phyloP scores from a whole-genome alignment of 2,329 filamentous ascomycete species.

The Sarocladium strictum region DNA sequence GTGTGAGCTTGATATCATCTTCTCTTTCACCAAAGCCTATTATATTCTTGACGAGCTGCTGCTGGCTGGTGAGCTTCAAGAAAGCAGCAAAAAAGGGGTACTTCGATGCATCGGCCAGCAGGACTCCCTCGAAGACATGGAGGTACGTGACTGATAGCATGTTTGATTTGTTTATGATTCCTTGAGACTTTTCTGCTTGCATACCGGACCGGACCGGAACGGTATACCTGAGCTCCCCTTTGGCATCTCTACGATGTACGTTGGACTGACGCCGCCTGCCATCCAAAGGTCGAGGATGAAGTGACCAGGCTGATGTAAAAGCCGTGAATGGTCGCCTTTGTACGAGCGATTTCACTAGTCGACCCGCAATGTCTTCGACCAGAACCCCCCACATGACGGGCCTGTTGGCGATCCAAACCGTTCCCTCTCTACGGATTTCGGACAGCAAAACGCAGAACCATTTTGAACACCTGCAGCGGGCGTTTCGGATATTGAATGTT shows the following conservation, averaged over 20 bases:
- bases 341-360: background rate
- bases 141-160: slow-evolving; percentile 60
- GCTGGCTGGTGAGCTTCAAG: slow-evolving; percentile 92
- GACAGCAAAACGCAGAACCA: background rate
- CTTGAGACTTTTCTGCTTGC: too few species aligned
- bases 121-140: slow-evolving; percentile 97
- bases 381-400: background rate
- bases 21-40: slow-evolving; percentile 99
- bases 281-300: slow-evolving; percentile 74
- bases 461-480: slow-evolving; percentile 3
- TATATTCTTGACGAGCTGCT: slow-evolving; percentile 97
- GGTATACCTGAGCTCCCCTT: background rate
- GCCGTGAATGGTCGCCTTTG: background rate
- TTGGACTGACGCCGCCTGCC: slow-evolving; percentile 14
- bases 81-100: slow-evolving; percentile 99
- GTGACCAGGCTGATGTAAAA: slow-evolving; percentile 81
- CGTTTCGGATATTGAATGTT: slow-evolving; percentile 10
- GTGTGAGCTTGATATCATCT: slow-evolving; percentile 98
- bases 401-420: background rate
- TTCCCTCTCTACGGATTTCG: background rate
- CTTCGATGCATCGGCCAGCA: slow-evolving; percentile 93
- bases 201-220: background rate
- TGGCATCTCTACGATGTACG: background rate
- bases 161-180: background rate
- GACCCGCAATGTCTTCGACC: background rate